Base-by-base conservation (phyloP, 805 yeast genomes). In the Metschnikowia noctiluminum region DNA sequence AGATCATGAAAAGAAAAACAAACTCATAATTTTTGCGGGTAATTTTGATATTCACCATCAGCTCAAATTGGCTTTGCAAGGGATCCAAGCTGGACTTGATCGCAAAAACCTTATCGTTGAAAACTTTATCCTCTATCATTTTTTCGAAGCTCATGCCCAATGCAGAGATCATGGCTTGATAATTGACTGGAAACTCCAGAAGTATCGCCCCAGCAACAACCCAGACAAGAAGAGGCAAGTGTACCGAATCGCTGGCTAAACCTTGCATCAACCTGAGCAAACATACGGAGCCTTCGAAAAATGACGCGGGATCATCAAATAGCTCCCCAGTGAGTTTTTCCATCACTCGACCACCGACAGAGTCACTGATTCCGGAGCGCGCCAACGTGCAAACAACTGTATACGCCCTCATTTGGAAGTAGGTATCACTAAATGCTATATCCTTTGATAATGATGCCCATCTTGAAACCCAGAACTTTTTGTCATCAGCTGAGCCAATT, bases 331-430 rank as follows among this genome's bases (percentile, higher is more conserved):
- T 53, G 53, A 65, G 57, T 43, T 67, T 35, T 45, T 62, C 62
- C 49, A 68, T 53, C 9, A 66, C 55, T 35, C 65, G 59, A 6
- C 71, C 65, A 1, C 70, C 71, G 0, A 79, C 55, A 70, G 73
- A 70, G 56, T 84, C 87, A 43, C 80, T 79, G 27, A 85, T 78
- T 28, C 89, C 89, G 11, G 73, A 66, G 51, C 79, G 79, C 0
- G 88, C 77, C 39, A 89, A 63, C 35, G 85, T 80, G 36, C 96
- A 94, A 14, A 87, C 73, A 6, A 87, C 77, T 53, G 87, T 69
- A 52, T 84, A 68, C 0, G 90, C 87, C 46, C 92, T 73, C 6
- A 81, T 79, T 56, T 86, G 87, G 43, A 87, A 72, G 35, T 83
- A 77, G 0, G 88, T 79, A 27, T 74, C 73, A 3, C 71, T 65